Evolutionary conservation across 1,139 yeast species (phyloP).

Genomic region (Magnusiomyces starmeri): DNA sequence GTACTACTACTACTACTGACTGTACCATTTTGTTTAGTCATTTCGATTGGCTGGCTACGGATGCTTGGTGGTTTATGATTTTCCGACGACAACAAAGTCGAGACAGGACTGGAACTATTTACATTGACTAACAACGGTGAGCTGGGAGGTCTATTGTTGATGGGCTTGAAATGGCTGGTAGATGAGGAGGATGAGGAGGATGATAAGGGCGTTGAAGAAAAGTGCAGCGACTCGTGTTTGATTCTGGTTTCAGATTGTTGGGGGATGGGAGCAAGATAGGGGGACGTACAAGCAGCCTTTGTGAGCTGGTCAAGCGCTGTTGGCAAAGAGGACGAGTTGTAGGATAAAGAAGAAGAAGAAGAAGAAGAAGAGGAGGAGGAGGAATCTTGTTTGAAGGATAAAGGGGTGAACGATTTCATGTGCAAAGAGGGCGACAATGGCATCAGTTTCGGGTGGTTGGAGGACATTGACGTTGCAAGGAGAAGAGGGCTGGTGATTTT

Average conservation of each 20-base stretch:
- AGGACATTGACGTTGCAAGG: conserved; percentile 7
- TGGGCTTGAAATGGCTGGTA: too few relatives aligned
- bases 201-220: neutral
- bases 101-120: too few relatives aligned
- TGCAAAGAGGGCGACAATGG: conserved; percentile 7
- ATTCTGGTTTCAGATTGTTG: too few relatives aligned
- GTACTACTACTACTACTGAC: too few relatives aligned
- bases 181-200: neutral
- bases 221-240: too few relatives aligned
- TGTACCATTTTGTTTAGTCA: too few relatives aligned
- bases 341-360: neutral
- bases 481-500: conserved; percentile 18
- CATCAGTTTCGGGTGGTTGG: neutral
- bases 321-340: conserved; percentile 1
- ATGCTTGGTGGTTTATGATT: neutral
- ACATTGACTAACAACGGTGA: neutral
- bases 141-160: too few relatives aligned
- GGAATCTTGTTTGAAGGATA: neutral
- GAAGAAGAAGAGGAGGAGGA: neutral
- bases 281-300: conserved; percentile 25
- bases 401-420: neutral
- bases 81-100: too few relatives aligned
- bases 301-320: conserved; percentile 23
- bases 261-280: conserved; percentile 24
- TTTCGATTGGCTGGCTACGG: neutral